These are phyloP conservation scores for Boletellus emodensis DNA, from an alignment of 768 basidiomycete species.

Conservation along the genomic window DNA sequence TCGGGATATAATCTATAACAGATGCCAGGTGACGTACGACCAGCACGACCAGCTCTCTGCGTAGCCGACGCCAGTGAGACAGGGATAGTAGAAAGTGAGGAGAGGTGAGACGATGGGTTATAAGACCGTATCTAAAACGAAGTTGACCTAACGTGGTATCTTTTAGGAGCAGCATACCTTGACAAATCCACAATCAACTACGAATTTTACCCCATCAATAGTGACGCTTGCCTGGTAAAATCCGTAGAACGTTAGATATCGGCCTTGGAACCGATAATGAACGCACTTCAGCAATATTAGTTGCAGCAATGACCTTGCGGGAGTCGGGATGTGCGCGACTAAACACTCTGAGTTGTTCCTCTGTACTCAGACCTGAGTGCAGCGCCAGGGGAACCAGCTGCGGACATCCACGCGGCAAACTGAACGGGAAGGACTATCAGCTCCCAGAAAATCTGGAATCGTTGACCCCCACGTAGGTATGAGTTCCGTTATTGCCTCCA, in stretches of 20 bases:
- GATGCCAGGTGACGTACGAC: conserved; percentile 86
- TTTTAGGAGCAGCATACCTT: conserved; percentile 53
- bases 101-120: conserved; percentile 81
- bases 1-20: conserved; percentile 89
- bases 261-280: neutral
- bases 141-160: neutral
- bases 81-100: conserved; percentile 79
- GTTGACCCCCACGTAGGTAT: conserved; percentile 53
- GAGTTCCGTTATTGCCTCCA: conserved; percentile 77
- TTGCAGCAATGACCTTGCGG: conserved; percentile 88
- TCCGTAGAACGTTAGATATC: neutral
- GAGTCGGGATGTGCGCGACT: conserved; percentile 67
- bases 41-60: conserved; percentile 92
- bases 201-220: conserved; percentile 92
- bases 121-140: conserved; percentile 74
- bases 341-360: conserved; percentile 87
- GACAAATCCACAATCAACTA: conserved; percentile 92
- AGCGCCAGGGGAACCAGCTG: conserved; percentile 69
- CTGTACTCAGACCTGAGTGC: conserved; percentile 83
- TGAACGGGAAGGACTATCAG: conserved; percentile 19
- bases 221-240: conserved; percentile 81
- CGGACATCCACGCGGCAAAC: conserved; percentile 51
- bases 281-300: conserved; percentile 90
- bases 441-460: neutral
- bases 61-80: conserved; percentile 85